Conservation (phyloP, 805 yeast species). For the Ogataea degrootiae region DNA sequence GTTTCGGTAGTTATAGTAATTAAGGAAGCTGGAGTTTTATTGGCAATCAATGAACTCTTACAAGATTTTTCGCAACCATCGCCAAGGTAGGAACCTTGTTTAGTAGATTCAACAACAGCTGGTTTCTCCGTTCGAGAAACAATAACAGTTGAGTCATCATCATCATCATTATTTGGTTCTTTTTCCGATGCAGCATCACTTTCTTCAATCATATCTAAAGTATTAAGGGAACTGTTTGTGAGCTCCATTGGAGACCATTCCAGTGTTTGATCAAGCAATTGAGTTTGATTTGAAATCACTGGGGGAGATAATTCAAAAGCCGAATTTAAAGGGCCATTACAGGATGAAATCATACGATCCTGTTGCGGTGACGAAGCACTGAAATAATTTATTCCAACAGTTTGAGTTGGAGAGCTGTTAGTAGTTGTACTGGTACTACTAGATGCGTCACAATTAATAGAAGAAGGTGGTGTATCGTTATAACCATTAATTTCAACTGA, state of each 20-base stretch:
- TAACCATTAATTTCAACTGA: conserved; percentile 10
- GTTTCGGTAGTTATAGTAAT: no score
- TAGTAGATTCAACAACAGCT: no score
- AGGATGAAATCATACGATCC: neutral
- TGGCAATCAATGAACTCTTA: no score
- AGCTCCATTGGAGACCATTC: neutral
- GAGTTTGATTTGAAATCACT: neutral
- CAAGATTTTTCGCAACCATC: no score
- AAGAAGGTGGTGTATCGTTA: conserved; percentile 20
- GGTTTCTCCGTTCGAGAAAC: neutral
- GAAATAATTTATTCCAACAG: neutral
- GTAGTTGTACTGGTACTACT: neutral
- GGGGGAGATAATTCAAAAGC: neutral
- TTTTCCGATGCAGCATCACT: neutral
- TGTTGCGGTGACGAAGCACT: neutral
- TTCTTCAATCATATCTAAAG: neutral
- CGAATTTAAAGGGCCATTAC: conserved; percentile 1
- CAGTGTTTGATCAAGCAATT: neutral
- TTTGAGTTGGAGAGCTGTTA: neutral
- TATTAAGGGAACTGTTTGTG: neutral
- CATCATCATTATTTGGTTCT: neutral
- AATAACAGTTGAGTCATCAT: neutral
- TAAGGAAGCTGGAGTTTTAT: no score
- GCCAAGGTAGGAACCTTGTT: no score
- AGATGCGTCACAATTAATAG: conserved; percentile 12